Evolutionary conservation across 1,284 basidiomycete genomes (phyloP), one percentile per base, ranked within the genome.

Genomic region (Irpex rosettiformis): DNA sequence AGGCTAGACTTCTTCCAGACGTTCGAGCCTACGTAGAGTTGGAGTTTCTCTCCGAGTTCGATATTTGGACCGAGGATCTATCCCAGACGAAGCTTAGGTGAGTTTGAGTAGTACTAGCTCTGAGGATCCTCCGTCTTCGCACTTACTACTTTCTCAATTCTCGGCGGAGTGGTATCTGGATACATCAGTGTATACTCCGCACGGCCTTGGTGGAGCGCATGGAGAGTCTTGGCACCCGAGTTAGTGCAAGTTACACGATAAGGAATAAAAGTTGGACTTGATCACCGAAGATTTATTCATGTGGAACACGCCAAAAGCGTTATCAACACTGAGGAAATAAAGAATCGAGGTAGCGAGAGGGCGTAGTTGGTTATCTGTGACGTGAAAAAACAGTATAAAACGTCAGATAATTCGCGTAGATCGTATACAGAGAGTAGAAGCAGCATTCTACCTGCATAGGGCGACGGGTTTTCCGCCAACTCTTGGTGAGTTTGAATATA

Each of bases 1-100:
- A 83, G 65, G 24, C 73, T 68, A 4, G 77, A 79, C 68, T 76
- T 77, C 67, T 82, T 82, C 79, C 79, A 82, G 22, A 80, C 72
- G 2, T 75, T 76, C 0, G 77, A 75, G 18, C 74, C 77, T 33
- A 82, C 79, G 42, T 80, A 65, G 3, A 82, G 70, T 66, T 78
- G 73, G 10, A 77, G 70, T 3, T 68, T 64, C 63, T 82, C 80
- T 2, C 78, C 79, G 0, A 67, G 70, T 0, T 66, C 66, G 24
- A 67, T 65, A 64, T 77, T 70, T 1, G 71, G 64, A 2, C 80
- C 80, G 62, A 83, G 75, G 4, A 79, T 65, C 60, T 73, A 43
- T 11, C 16, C 16, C 28, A 16, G 18, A 52, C 25, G 3, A 16
- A 27, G 5, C 22, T 27, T 18, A 1, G 7, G 30, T 30, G 37